Evolutionary conservation across 2,329 filamentous ascomycete genomes (phyloP).

Genomic region (Torrubiella hemipterigena): DNA sequence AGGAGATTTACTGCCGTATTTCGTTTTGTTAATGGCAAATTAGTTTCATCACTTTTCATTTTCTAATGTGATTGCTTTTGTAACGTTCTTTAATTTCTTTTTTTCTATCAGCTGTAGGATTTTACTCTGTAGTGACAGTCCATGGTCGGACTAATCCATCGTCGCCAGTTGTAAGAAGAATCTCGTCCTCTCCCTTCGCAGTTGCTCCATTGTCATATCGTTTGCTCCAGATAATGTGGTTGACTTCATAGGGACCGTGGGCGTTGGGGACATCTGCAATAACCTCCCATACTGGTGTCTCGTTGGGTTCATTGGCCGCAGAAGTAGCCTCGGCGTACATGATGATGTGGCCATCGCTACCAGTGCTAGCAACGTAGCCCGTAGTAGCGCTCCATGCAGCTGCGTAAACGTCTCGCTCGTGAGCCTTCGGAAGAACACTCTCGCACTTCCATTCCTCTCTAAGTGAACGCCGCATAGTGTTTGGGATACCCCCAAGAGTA

Average conservation of each 20-base stretch:
- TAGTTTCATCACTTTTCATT: no score
- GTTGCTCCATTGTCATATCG: slow-evolving; percentile 55
- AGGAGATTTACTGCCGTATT: no score
- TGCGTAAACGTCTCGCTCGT: slow-evolving; percentile 75
- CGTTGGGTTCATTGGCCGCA: slow-evolving; percentile 2
- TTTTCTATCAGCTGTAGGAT: no score
- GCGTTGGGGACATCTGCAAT: slow-evolving; percentile 58
- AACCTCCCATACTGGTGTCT: slow-evolving; percentile 54
- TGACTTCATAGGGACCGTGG: slow-evolving; percentile 89
- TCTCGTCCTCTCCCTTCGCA: slow-evolving; percentile 55
- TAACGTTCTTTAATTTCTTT: no score
- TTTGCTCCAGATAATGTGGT: slow-evolving; percentile 80
- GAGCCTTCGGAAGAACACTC: slow-evolving; percentile 58
- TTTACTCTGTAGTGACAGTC: slow-evolving; percentile 38
- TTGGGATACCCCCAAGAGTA: slow-evolving; percentile 58
- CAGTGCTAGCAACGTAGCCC: slow-evolving; percentile 74
- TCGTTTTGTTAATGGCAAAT: no score
- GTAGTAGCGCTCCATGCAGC: slow-evolving; percentile 70
- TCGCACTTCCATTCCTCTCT: slow-evolving; percentile 81
- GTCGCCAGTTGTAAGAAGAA: slow-evolving; percentile 83
- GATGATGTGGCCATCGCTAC: slow-evolving; percentile 72
- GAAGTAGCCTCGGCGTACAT: slow-evolving; percentile 56
- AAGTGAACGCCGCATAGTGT: slow-evolving; percentile 68
- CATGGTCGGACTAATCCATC: slow-evolving; percentile 82
- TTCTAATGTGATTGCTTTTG: no score